Percentiles rank a stretch among this genome's conserved stretches.
Conservation (phyloP, 495 filamentous ascomycete species). For the Aspergillus wentii region DNA sequence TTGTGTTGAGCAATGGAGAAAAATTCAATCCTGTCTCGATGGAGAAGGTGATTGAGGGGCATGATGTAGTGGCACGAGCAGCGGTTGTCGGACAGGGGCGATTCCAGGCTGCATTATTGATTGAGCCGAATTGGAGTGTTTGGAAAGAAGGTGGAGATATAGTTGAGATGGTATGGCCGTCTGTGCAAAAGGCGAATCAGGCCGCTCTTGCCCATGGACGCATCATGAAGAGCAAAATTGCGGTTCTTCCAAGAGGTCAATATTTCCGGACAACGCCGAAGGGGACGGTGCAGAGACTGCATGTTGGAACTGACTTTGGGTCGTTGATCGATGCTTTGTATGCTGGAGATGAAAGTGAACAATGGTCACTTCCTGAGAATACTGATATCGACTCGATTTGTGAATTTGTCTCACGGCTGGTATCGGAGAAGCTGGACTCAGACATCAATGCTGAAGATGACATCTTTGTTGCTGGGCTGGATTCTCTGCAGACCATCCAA, state of each 20-base stretch:
- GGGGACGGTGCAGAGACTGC: slow-evolving; percentile 48
- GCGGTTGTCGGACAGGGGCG: slow-evolving; percentile 42
- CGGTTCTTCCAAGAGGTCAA: slow-evolving; percentile 34
- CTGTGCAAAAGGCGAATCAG: slow-evolving; percentile 8
- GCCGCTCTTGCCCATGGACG: slow-evolving; percentile 9
- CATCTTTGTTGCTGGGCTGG: slow-evolving; percentile 8
- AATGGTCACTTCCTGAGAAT: too few relatives aligned
- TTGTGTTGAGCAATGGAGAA: slow-evolving; percentile 58
- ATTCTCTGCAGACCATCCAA: slow-evolving; percentile 13
- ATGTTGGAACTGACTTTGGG: too few relatives aligned
- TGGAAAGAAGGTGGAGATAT: not conserved
- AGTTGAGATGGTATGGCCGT: slow-evolving; percentile 10
- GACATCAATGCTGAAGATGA: slow-evolving; percentile 7
- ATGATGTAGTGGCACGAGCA: slow-evolving; percentile 43
- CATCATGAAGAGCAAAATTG: slow-evolving; percentile 19
- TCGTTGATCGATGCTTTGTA: too few relatives aligned
- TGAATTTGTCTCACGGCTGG: slow-evolving; percentile 22
- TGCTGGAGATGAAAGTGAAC: too few relatives aligned
- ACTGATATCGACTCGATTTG: too few relatives aligned
- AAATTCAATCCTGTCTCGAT: slow-evolving; percentile 54
- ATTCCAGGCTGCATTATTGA: slow-evolving; percentile 18
- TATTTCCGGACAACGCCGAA: slow-evolving; percentile 45
- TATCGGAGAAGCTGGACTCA: slow-evolving; percentile 8
- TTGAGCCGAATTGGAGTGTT: slow-evolving; percentile 11
- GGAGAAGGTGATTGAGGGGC: slow-evolving; percentile 39